A percentile compares a stretch with the other conserved stretches of the same genome.
Conservation (phyloP, 148 eudicot species). For the Rhododendron griersonianum region DNA sequence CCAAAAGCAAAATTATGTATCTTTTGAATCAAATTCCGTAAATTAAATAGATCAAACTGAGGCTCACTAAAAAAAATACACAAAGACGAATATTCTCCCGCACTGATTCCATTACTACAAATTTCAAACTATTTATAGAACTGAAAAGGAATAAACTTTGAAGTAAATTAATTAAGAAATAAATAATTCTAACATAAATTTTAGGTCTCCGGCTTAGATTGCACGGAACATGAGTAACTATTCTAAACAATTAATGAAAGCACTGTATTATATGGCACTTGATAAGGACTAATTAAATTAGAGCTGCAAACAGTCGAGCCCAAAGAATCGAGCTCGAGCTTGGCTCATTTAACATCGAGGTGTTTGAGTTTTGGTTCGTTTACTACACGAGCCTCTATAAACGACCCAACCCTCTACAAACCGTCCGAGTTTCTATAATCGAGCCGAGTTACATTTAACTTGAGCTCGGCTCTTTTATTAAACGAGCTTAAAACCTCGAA, state of each 20-base stretch:
- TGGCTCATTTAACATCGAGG: not conserved
- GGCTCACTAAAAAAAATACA: not conserved
- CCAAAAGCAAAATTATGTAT: slow-evolving; percentile 1
- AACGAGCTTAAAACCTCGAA: not conserved
- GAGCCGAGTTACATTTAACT: not conserved
- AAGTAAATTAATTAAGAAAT: not conserved
- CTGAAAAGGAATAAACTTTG: not conserved
- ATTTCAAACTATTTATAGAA: not conserved
- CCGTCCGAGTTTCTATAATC: not conserved
- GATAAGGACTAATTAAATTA: not conserved
- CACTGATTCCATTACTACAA: not conserved
- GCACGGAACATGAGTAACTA: not conserved
- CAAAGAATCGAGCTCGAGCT: not conserved
- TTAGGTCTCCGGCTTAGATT: not conserved
- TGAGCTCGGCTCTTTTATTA: not conserved
- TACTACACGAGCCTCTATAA: not conserved
- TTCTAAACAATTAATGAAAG: not conserved
- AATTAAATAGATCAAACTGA: not conserved
- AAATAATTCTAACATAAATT: not conserved
- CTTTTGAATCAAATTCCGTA: not conserved
- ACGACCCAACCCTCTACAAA: not conserved
- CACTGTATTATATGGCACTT: not conserved
- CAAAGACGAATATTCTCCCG: not conserved
- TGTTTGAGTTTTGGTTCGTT: not conserved
- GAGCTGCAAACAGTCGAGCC: not conserved